These are phyloP conservation scores for Leersia perrieri DNA, from an alignment of 176 grass and related monocot genomes.

Conservation along the genomic window DNA sequence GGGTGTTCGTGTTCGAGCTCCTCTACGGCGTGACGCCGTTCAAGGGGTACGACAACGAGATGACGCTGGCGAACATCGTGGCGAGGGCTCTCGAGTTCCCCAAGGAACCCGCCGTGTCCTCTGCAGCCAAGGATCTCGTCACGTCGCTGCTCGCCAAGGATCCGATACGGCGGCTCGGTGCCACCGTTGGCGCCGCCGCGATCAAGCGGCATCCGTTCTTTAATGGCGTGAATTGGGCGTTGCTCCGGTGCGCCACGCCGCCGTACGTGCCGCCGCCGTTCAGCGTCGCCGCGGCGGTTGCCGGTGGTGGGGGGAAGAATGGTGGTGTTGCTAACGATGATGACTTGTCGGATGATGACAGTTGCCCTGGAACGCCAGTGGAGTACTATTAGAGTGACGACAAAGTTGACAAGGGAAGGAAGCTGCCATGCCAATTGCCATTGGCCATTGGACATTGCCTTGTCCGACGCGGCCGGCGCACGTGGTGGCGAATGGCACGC, in stretches of 20 bases:
- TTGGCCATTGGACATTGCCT: background rate
- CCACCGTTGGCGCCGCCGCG: constrained; percentile 69
- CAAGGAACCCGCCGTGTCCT: constrained; percentile 59
- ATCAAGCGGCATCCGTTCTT: constrained; percentile 90
- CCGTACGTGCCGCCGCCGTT: constrained; percentile 66
- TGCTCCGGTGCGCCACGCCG: constrained; percentile 69
- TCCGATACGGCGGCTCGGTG: constrained; percentile 56
- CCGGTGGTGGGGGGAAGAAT: too few species aligned
- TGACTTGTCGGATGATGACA: constrained; percentile 41
- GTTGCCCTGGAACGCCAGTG: constrained; percentile 53
- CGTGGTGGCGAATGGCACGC: constrained; percentile 15
- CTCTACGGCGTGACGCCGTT: constrained; percentile 88
- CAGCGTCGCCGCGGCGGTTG: background rate
- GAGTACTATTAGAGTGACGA: constrained; percentile 55
- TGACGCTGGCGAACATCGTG: constrained; percentile 90
- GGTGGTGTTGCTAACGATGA: constrained; percentile 33
- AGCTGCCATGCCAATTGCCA: background rate
- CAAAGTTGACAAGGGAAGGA: background rate
- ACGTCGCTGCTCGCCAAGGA: constrained; percentile 77
- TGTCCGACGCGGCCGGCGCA: background rate
- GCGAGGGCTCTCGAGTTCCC: constrained; percentile 94
- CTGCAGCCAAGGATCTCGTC: constrained; percentile 57
- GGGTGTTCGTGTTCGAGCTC: constrained; percentile 89
- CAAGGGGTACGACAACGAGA: constrained; percentile 79
- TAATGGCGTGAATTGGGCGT: constrained; percentile 78